phyloP scores from a whole-genome alignment of 805 yeast genomes.

The Tetrapisispora nanseiensis region DNA sequence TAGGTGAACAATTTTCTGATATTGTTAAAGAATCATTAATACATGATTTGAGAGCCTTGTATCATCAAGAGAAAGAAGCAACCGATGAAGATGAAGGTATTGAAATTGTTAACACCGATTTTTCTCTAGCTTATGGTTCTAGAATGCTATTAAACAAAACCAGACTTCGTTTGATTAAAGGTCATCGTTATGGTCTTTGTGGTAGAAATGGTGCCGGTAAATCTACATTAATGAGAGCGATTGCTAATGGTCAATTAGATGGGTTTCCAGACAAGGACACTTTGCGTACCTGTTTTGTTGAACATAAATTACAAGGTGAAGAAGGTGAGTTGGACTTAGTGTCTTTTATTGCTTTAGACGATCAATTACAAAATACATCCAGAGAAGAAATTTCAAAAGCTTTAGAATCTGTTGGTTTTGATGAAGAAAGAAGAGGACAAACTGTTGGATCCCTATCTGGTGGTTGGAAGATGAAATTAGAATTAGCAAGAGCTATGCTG shows the following conservation, averaged over 20 bases:
- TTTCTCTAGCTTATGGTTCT: constrained; percentile 94
- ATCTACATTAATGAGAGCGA: constrained; percentile 93
- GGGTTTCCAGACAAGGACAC: constrained; percentile 90
- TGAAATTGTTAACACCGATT: constrained; percentile 87
- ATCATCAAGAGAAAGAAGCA: constrained; percentile 38
- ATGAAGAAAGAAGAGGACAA: constrained; percentile 81
- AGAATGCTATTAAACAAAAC: constrained; percentile 95
- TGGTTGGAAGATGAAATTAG: constrained; percentile 99
- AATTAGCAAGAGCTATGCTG: constrained; percentile 96
- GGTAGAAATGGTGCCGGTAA: constrained; percentile 99
- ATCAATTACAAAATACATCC: constrained; percentile 58
- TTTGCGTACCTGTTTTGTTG: constrained; percentile 90
- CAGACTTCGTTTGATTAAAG: constrained; percentile 74
- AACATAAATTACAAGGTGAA: constrained; percentile 90
- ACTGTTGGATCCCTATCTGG: constrained; percentile 92
- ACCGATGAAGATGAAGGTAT: constrained; percentile 66
- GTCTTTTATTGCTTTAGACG: constrained; percentile 79
- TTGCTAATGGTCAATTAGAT: constrained; percentile 91
- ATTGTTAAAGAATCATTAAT: constrained; percentile 34
- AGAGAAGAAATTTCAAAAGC: constrained; percentile 67
- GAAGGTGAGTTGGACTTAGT: constrained; percentile 88
- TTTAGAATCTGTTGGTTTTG: constrained; percentile 78
- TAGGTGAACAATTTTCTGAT: constrained; percentile 27
- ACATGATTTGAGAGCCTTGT: constrained; percentile 43
- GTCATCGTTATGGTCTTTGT: constrained; percentile 95